A percentile compares a stretch with the other conserved stretches of the same genome.
Conservation (phyloP, 73 alveolate genomes). For the Tetrahymena thermophila region DNA sequence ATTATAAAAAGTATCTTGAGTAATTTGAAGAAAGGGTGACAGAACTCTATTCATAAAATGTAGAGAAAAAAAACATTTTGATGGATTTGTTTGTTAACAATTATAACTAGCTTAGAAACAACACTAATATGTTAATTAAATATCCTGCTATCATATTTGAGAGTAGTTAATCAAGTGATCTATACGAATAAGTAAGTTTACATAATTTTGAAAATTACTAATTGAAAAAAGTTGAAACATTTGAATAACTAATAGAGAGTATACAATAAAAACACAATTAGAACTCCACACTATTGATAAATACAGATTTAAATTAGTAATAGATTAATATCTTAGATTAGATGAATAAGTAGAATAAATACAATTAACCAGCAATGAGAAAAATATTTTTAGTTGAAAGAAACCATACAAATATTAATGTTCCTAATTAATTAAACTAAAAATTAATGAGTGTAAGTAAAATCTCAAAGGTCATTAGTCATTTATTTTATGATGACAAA, state of each 20-base stretch:
- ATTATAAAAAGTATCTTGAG: no score
- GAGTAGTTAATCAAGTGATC: neutral
- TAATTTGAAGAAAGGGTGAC: neutral
- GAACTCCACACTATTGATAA: neutral
- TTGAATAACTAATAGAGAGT: neutral
- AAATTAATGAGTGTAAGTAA: neutral
- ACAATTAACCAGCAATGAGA: neutral
- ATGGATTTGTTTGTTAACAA: no score
- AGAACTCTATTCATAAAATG: no score
- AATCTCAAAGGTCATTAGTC: neutral
- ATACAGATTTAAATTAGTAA: no score
- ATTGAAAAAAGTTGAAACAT: neutral
- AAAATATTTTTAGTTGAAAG: neutral
- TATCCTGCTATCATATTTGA: neutral
- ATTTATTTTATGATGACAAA: neutral
- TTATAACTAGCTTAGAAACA: neutral
- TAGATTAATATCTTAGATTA: neutral
- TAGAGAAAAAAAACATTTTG: neutral
- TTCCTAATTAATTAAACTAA: neutral
- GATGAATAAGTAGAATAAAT: no score
- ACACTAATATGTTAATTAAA: neutral
- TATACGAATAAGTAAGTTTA: no score
- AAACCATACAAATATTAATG: neutral
- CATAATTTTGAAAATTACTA: neutral
- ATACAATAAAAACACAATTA: no score